These are phyloP conservation scores for Paecilomyces formosus DNA, from an alignment of 2,329 filamentous ascomycete genomes.

Conservation along the genomic window DNA sequence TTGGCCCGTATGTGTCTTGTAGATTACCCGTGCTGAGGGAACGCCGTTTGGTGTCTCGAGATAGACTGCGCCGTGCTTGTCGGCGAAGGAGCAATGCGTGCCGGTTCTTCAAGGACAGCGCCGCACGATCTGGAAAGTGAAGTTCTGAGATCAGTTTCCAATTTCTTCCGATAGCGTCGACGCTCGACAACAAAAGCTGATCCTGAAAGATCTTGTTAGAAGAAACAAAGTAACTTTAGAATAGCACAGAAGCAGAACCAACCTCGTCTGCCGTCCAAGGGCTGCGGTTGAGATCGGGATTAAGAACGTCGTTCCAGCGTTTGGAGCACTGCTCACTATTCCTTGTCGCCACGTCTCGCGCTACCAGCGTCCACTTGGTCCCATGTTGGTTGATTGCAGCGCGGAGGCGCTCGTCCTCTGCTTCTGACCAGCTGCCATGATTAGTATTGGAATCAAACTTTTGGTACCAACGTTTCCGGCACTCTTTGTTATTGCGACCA, in stretches of 20 bases:
- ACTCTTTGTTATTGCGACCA: conserved; percentile 8
- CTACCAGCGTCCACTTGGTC: conserved; percentile 8
- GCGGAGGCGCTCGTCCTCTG: conserved; percentile 6
- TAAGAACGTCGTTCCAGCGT: conserved; percentile 8
- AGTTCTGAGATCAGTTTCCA: conserved; percentile 9
- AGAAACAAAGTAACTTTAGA: background rate
- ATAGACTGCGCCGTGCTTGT: background rate
- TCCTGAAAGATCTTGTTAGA: background rate
- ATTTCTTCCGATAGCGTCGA: conserved; percentile 4
- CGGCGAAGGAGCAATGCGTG: background rate
- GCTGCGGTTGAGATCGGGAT: conserved; percentile 7
- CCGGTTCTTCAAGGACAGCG: conserved; percentile 7
- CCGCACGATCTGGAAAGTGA: conserved; percentile 7
- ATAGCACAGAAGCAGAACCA: background rate
- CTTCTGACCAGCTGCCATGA: conserved; percentile 5
- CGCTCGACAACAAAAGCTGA: conserved; percentile 3
- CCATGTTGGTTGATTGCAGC: conserved; percentile 7
- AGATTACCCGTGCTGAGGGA: background rate
- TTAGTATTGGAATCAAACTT: conserved; percentile 8
- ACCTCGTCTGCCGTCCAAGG: conserved; percentile 7
- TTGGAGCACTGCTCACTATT: conserved; percentile 10
- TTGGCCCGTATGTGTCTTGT: background rate
- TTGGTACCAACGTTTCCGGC: conserved; percentile 9
- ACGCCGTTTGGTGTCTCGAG: background rate
- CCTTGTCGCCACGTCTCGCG: conserved; percentile 7